A percentile compares a stretch with the other conserved stretches of the same genome.
These are phyloP conservation scores for Ormosia semicastrata DNA, from an alignment of 306 rosid genomes.

Conservation along the genomic window DNA sequence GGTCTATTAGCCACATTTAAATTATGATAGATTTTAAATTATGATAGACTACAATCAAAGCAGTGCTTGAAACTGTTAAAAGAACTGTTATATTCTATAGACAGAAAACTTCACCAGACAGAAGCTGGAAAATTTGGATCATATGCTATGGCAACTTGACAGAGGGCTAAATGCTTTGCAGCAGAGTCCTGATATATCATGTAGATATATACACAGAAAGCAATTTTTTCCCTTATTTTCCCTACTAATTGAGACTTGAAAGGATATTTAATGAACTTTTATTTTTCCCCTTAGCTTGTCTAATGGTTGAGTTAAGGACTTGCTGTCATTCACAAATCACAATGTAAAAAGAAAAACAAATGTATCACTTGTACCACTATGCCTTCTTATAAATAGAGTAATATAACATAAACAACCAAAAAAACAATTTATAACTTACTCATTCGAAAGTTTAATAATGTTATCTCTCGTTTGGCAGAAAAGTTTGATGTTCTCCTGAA, in stretches of 20 bases:
- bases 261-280: not conserved
- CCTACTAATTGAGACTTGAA: not conserved
- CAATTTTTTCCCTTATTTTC: not conserved
- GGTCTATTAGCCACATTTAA: too few relatives aligned
- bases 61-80: too few relatives aligned
- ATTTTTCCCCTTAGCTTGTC: not conserved
- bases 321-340: not conserved
- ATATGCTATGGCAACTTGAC: not conserved
- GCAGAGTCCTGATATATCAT: too few relatives aligned
- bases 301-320: not conserved
- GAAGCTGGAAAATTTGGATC: not conserved
- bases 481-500: slow-evolving; percentile 53
- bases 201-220: not conserved
- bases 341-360: not conserved
- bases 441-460: slow-evolving; percentile 49
- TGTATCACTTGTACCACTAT: not conserved
- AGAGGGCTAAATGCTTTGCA: too few relatives aligned
- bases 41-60: too few relatives aligned
- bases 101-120: not conserved
- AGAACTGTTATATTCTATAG: too few relatives aligned
- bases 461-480: slow-evolving; percentile 58
- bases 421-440: slow-evolving; percentile 41
- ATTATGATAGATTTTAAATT: too few relatives aligned
- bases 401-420: not conserved
- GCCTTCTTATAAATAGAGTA: not conserved